Evolutionary conservation across 2,329 filamentous ascomycete genomes (phyloP), one percentile per base, ranked within the genome.

Genomic region (Trichophyton mentagrophytes): DNA sequence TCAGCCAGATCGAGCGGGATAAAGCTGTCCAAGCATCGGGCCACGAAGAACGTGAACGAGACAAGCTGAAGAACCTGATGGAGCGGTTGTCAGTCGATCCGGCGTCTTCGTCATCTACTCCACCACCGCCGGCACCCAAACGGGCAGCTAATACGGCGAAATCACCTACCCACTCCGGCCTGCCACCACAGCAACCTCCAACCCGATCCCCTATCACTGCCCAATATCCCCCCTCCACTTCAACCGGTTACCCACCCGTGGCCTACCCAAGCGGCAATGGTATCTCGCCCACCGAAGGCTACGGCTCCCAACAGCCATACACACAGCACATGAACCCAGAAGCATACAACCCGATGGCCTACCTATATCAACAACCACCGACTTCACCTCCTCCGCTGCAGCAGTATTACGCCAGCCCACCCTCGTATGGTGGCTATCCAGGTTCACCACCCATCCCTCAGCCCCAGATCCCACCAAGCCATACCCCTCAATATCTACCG

Each of bases 81-180:
- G 91, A 96, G 69, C 85, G 91, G 60, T 92, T 97, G 85, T 91
- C 90, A 1, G 87, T 96, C 76, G 89, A 92, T 60, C 75, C 74
- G 6, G 72, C 70, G 46, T 63, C 65, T n/a, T 78, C 82, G 55
- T 74, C 71, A 20, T 70, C 40, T 44, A 72, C n/a, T 9, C 46
- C 46, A 25, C 46, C 44, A 9, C 73, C 76, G 61, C 71, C 79
- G 1, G 73, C 70, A 60, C 75, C 77, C 57, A 73, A 79, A 49
- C 73, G 73, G 62, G 70, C 71, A 11, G 2, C 57, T 9, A 46
- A 30, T 66, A 69, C 70, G 66, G 51, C 40, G 33, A 60, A 53
- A 56, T 58, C 33, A 53, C 57, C 57, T 49, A 49, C 49, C 20
- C 46, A 51, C 46, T 22, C 20, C 6, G 51, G 51, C 25, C 51